A percentile compares a stretch with the other conserved stretches of the same genome.
phyloP scores from a whole-genome alignment of 2,329 filamentous ascomycete species.

The Fusarium setosum region DNA sequence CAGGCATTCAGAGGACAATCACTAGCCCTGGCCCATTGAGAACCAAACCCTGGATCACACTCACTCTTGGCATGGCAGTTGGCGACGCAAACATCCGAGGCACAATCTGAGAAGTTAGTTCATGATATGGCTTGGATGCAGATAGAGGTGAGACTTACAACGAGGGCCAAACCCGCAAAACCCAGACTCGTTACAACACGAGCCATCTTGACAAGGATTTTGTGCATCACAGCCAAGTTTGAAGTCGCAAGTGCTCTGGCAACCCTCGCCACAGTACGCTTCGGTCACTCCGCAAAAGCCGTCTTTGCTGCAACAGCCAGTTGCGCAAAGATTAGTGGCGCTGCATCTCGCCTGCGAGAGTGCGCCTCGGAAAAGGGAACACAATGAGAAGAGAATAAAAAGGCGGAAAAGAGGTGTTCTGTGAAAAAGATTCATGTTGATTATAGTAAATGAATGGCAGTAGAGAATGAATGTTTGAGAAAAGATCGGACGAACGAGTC shows the following conservation, averaged over 20 bases:
- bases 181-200: constrained; percentile 43
- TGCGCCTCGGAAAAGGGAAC: too few species aligned
- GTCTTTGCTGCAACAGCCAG: constrained; percentile 32
- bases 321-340: constrained; percentile 19
- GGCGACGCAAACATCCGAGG: constrained; percentile 20
- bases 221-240: constrained; percentile 44
- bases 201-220: constrained; percentile 44
- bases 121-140: neutral
- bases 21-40: constrained; percentile 33
- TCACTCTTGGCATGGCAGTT: constrained; percentile 41
- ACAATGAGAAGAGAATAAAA: neutral
- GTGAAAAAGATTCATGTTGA: neutral
- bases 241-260: constrained; percentile 39
- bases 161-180: constrained; percentile 42
- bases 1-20: constrained; percentile 53
- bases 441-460: neutral
- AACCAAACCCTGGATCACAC: constrained; percentile 47
- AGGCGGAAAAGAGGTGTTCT: neutral
- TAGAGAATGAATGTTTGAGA: too few species aligned
- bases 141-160: constrained; percentile 1
- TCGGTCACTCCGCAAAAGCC: constrained; percentile 40
- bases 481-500: too few species aligned
- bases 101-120: constrained; percentile 7
- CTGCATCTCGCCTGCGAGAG: constrained; percentile 7
- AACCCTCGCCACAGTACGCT: constrained; percentile 10